Base-by-base conservation (phyloP, 768 basidiomycete genomes). In the Lactarius sp. region DNA sequence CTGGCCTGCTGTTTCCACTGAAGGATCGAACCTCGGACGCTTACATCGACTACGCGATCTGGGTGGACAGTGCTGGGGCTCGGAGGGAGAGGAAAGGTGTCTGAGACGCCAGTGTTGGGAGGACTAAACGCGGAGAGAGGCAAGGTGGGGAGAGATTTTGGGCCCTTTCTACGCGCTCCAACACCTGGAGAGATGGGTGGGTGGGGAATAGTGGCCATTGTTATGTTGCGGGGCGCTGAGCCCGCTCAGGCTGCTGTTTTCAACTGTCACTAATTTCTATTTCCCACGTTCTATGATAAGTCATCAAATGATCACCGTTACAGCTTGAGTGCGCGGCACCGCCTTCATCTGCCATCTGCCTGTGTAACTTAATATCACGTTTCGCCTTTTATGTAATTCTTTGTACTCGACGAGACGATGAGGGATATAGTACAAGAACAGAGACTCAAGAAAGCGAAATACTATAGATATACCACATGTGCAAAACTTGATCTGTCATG, bases 81-180 rank as follows among this genome's bases (percentile, higher is more conserved):
- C 22, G 85, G 83, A 8, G 86, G 83, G 10, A 88, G 66, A 2
- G 85, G 87, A 71, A 90, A 91, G 1, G 76, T 76, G 51, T 90
- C 89, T 20, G 80, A 80, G 0, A 83, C 81, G 57, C 85, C 85
- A 4, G 86, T 79, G 74, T 81, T 87, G 31, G 88, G 87, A 0
- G 88, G 84, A 33, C 79, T 82, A 73, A 93, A 93, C 0, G 85
- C 91, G 12, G 90, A 90, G 31, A 85, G 72, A 0, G 90, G 90
- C 13, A 94, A 83, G 52, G 79, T 81, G 8, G 91, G 92, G 5
- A 85, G 82, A 22, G 82, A 77, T 71, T 84, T 89, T 34, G 79
- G 79, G 31, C 80, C 83, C 71, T 82, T 90, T 70, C 86, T 85
- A 67, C 85, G 82, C 13, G 74, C 69, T 16, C 75, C 74, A 60